Conservation (phyloP, 2,329 filamentous ascomycete genomes). For the Fusarium sp. region DNA sequence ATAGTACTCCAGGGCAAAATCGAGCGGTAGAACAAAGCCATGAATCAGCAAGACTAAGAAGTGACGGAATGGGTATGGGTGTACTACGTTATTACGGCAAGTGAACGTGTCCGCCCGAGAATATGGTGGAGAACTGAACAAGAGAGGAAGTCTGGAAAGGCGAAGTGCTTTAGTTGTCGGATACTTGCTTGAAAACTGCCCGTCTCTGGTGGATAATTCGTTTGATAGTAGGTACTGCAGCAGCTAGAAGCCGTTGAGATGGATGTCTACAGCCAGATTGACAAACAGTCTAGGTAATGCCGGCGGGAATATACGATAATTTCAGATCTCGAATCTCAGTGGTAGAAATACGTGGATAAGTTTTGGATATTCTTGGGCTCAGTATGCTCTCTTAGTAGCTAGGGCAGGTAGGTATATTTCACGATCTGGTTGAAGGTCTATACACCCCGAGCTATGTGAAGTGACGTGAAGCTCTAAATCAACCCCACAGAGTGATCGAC, state of each 20-base stretch:
- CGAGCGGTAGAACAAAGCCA: conserved; percentile 8
- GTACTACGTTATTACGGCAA: background rate
- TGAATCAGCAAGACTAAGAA: background rate
- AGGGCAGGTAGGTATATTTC: too few relatives aligned
- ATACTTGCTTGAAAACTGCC: conserved; percentile 3
- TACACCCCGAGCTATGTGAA: background rate
- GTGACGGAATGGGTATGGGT: background rate
- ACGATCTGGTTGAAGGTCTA: too few relatives aligned
- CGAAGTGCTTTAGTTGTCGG: conserved; percentile 14
- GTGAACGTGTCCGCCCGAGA: background rate
- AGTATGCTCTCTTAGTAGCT: too few relatives aligned
- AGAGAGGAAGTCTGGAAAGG: background rate
- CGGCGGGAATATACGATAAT: too few relatives aligned
- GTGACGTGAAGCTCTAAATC: background rate
- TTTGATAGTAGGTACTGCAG: background rate
- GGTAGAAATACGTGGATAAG: too few relatives aligned
- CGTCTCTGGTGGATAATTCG: background rate
- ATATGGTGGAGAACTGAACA: background rate
- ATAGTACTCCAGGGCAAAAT: background rate
- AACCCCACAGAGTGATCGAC: conserved; percentile 7
- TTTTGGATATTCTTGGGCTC: too few relatives aligned
- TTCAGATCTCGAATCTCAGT: too few relatives aligned
- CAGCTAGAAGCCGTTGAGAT: background rate
- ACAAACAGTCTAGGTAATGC: background rate
- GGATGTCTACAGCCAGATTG: background rate